Evolutionary conservation across 208 protist genomes (phyloP), one percentile per base, ranked within the genome.

Genomic region (Angomonas ambiguus): DNA sequence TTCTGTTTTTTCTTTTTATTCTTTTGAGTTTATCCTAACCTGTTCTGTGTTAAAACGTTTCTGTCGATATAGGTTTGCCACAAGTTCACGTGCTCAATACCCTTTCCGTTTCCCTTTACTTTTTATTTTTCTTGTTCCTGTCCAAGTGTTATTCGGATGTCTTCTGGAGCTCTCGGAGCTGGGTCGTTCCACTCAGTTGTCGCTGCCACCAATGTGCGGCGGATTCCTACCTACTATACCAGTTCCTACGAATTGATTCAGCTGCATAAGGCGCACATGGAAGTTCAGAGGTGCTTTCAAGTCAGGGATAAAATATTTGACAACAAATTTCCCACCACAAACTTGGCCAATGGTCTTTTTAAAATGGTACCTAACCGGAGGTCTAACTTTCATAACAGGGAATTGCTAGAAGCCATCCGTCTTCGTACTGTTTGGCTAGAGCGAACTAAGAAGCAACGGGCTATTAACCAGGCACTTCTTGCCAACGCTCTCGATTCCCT

Each of bases 271-370:
- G 83, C 81, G 10, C 78, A 93, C 65, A 65, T 78, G 31, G 82
- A 92, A 18, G 91, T 96, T 10, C 64, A 83, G 32, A 80, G 79
- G 13, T 61, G 80, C 67, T 94, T 96, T 51, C 76, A 80, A 28
- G 83, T 94, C 2, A 74, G 91, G 0, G 91, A 96, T 58, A 91
- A 90, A 51, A 71, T 96, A 24, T 94, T 96, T 67, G 87, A 96
- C 69, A 96, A 96, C 66, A 94, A 94, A 62, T 93, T 96, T 68
- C 88, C 87, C 1, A 82, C 79, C 1, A 74, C 66, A 8, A 71
- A 80, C 3, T 35, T 92, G 24, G 91, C 82, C 10, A 96, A 96
- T 71, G 91, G 91, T 6, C 64, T 94, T 22, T 96, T 93, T 73
- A 93, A 93, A 59, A 85, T 96, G 74, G 78, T 88, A 33, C 91